Conservation (phyloP, 208 protist genomes). For the Acanthamoeba castellanii region DNA sequence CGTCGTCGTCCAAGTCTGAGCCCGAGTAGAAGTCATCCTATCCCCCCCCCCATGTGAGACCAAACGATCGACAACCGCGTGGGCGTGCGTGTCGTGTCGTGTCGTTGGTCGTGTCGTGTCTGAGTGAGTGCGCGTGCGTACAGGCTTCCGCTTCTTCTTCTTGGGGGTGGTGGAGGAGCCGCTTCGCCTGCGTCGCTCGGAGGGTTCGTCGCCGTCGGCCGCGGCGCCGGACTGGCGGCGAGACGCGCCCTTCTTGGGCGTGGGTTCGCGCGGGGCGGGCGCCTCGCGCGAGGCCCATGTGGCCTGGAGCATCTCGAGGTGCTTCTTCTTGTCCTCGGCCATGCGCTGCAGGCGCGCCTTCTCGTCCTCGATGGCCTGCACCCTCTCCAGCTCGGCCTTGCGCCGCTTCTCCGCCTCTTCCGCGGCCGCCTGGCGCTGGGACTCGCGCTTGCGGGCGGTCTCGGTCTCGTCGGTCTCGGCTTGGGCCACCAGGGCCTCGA, state of each 20-base stretch:
- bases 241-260: not conserved
- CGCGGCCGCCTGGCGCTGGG: not conserved
- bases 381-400: not conserved
- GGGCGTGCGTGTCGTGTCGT: too few relatives aligned
- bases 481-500: not conserved
- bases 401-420: not conserved
- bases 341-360: not conserved
- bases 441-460: not conserved
- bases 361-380: not conserved
- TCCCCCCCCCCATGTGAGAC: not conserved
- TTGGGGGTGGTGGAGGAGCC: not conserved
- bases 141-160: not conserved
- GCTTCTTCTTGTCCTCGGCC: not conserved
- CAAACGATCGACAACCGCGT: not conserved
- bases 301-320: not conserved
- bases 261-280: not conserved
- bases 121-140: too few relatives aligned
- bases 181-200: too few relatives aligned
- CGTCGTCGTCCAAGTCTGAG: not conserved
- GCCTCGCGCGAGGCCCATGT: not conserved
- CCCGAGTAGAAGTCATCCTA: slow-evolving; percentile 24
- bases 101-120: too few relatives aligned
- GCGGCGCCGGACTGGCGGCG: not conserved
- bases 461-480: not conserved
- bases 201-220: too few relatives aligned